These are phyloP conservation scores for Phlyctochytrium bullatum DNA, from an alignment of 192 early-diverging fungal species.

Conservation along the genomic window DNA sequence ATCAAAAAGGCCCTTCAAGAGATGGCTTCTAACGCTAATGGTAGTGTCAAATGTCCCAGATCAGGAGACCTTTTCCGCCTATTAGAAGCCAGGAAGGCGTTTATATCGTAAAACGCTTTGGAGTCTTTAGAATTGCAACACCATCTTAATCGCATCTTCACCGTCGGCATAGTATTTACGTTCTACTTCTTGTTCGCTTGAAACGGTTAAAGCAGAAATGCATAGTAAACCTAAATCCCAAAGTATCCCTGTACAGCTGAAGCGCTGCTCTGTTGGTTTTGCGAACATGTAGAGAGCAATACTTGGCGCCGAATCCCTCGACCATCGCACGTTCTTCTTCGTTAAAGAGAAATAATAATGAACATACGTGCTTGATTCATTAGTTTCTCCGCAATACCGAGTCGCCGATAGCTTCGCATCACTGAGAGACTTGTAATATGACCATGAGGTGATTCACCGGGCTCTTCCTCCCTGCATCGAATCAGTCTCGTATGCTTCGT, in stretches of 20 bases:
- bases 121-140: background rate
- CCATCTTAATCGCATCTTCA: slow-evolving; percentile 44
- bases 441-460: slow-evolving; percentile 70
- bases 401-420: slow-evolving; percentile 91
- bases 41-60: slow-evolving; percentile 34
- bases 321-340: slow-evolving; percentile 75
- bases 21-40: slow-evolving; percentile 34
- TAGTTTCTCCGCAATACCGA: slow-evolving; percentile 95
- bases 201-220: background rate
- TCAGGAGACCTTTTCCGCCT: slow-evolving; percentile 32
- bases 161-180: slow-evolving; percentile 98
- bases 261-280: slow-evolving; percentile 93
- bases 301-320: slow-evolving; percentile 81
- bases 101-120: slow-evolving; percentile 26
- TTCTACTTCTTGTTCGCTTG: slow-evolving; percentile 82
- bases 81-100: slow-evolving; percentile 37
- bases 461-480: slow-evolving; percentile 73
- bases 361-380: slow-evolving; percentile 87
- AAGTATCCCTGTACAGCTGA: slow-evolving; percentile 86
- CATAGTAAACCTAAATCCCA: slow-evolving; percentile 74
- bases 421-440: slow-evolving; percentile 98
- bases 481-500: background rate
- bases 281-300: slow-evolving; percentile 91
- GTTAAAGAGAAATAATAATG: slow-evolving; percentile 3
- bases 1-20: slow-evolving; percentile 36